Evolutionary conservation across 768 basidiomycete species (phyloP).

Genomic region (Lentinula aciculospora): DNA sequence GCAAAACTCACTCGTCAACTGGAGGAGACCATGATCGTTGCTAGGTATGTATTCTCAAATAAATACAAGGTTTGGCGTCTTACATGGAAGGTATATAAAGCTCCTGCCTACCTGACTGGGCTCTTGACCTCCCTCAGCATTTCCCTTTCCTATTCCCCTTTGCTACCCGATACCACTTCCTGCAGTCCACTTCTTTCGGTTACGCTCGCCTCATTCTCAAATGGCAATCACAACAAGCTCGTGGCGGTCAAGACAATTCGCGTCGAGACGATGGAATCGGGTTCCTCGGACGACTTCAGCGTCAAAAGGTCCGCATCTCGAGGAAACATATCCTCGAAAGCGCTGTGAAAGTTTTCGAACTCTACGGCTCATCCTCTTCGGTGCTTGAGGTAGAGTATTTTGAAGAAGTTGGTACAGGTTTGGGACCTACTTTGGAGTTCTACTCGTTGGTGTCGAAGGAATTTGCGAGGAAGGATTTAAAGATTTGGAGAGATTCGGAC

Average conservation of each 20-base stretch:
- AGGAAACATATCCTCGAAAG: conserved; percentile 93
- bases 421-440: conserved; percentile 97
- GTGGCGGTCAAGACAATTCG: conserved; percentile 65
- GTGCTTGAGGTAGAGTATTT: conserved; percentile 98
- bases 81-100: conserved; percentile 30
- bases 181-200: conserved; percentile 97
- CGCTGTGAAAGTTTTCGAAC: conserved; percentile 92
- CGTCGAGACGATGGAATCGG: conserved; percentile 88
- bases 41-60: conserved; percentile 52
- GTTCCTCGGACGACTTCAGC: conserved; percentile 85
- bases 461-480: conserved; percentile 83
- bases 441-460: conserved; percentile 96
- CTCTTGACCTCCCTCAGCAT: conserved; percentile 88
- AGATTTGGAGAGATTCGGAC: conserved; percentile 90
- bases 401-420: conserved; percentile 95
- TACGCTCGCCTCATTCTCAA: conserved; percentile 93
- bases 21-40: conserved; percentile 99
- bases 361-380: conserved; percentile 92
- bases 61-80: not conserved
- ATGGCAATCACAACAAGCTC: conserved; percentile 86
- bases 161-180: conserved; percentile 93
- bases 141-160: conserved; percentile 99
- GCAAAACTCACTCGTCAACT: conserved; percentile 96
- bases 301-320: conserved; percentile 96
- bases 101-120: conserved; percentile 96